Conservation (phyloP, 768 basidiomycete species). For the Tulasnella sp. region DNA sequence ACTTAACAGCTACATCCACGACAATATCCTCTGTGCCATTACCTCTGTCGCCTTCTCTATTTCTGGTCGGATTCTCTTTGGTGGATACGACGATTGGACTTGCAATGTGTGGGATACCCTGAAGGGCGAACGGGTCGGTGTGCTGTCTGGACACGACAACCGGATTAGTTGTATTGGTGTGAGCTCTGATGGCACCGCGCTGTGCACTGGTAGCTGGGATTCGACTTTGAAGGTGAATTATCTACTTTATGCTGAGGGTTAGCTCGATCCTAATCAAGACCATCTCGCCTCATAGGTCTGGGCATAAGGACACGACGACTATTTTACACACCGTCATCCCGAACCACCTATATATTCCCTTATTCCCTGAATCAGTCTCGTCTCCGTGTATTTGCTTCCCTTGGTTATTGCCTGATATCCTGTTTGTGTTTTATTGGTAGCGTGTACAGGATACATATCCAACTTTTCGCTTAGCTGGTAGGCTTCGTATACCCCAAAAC, state of each 20-base stretch:
- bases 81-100: conserved; percentile 99
- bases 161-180: conserved; percentile 94
- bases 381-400: too few relatives aligned
- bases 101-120: conserved; percentile 99
- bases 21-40: conserved; percentile 98
- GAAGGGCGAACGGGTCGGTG: conserved; percentile 96
- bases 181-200: conserved; percentile 91
- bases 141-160: conserved; percentile 96
- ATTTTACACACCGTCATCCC: too few relatives aligned
- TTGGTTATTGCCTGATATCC: too few relatives aligned
- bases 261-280: background rate
- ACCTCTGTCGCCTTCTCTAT: conserved; percentile 98
- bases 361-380: too few relatives aligned
- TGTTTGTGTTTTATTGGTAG: too few relatives aligned
- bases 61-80: conserved; percentile 93
- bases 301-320: background rate
- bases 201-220: conserved; percentile 98
- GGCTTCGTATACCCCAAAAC: too few relatives aligned
- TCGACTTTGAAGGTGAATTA: conserved; percentile 80
- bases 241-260: background rate
- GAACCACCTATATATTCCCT: too few relatives aligned
- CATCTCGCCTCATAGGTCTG: background rate
- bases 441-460: too few relatives aligned
- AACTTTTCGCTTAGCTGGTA: too few relatives aligned
- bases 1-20: conserved; percentile 92